Base-by-base conservation (phyloP, 1,139 yeast genomes). In the Saccharomyces hybrid region DNA sequence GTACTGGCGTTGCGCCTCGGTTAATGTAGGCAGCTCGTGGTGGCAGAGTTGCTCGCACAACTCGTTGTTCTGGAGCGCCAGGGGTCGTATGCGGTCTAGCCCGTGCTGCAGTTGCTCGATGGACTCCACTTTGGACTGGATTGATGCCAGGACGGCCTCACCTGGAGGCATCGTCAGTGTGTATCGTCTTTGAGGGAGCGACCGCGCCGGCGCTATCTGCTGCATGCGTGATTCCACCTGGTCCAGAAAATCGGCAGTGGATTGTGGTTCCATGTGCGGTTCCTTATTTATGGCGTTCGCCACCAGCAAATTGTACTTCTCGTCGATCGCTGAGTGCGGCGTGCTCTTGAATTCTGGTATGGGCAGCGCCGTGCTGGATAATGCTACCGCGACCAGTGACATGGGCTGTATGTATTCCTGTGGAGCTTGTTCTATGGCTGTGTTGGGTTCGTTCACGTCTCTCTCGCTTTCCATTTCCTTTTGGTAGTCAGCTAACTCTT, bases 391-490 rank as follows among this genome's bases (percentile, higher is more conserved):
- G 19, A 38, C 26, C 12, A 38, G 11, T 9, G 44, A 16, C n/a
- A 38, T n/a, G 12, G 9, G 29, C 14, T 19, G 29, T 26, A 16
- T 16, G 27, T 27, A 5, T 6, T 46, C 28, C 24, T 24, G 19
- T 4, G 31, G 14, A 12, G 3, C 4, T 9, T 21, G 44, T 38
- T 46, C 12, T 24, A 46, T 12, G 31, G 9, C 5, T 8, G 11
- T 46, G 16, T 46, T 9, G 32, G 49, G 32, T 34, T 34, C 51
- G 26, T 11, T 56, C 41, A 9, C 59, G 16, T 2, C 38, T 51
- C 4, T 49, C 27, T 26, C 44, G 12, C 19, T 68, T 69, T 58
- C 74, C 79, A 41, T 66, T 70, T 2, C 57, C 58, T 11, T 58
- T 50, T 12, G 34, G 44, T 38, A 38, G 11, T 16, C 67, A 19